Evolutionary conservation across 2,329 filamentous ascomycete genomes (phyloP), one percentile per base, ranked within the genome.

Genomic region (Hypoxylon sp.): DNA sequence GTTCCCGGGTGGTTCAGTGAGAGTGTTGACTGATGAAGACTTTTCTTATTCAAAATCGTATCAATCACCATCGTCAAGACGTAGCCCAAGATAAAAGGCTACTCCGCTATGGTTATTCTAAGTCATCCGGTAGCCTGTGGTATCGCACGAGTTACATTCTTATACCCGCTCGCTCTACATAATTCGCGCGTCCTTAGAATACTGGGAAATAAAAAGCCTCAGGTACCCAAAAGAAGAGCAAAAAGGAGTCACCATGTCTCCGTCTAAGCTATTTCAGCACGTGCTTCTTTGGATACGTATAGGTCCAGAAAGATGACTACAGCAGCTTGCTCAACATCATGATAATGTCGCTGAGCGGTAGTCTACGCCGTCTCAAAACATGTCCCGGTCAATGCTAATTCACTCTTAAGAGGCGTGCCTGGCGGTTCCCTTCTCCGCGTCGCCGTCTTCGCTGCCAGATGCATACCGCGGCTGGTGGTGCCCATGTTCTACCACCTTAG

Each of bases 401-500:
- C 19, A 51, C 25, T 29, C 19, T 57, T 67, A 73, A 47, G 70
- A 54, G 12, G 43, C 21, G 29, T 75, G 70, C 19, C 21, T 63
- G 2, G 67, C 56, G 7, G 57, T 70, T 19, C 61, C 75, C 54
- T 77, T 76, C 68, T 78, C 76, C 32, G 62, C 41, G 25, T 75
- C 74, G 1, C 71, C 73, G 2, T 74, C 70, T 37, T 74, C 72
- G 50, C 69, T 73, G 14, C n/a, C 55, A 1, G 72, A 71, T 7
- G 21, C 63, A 2, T 68, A 63, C 9, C 55, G 63, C 8, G 30
- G 63, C 16, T n/a, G 16, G n/a, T 32, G 30, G 43, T 68, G 34
- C 80, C 71, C 16, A 70, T 76, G 62, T 12, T 45, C 61, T 4
- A 56, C 14, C 19, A 79, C 78, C 47, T 80, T 79, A 2, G 80